phyloP scores from a whole-genome alignment of 495 filamentous ascomycete genomes.

The Aspergillus bridgeri region DNA sequence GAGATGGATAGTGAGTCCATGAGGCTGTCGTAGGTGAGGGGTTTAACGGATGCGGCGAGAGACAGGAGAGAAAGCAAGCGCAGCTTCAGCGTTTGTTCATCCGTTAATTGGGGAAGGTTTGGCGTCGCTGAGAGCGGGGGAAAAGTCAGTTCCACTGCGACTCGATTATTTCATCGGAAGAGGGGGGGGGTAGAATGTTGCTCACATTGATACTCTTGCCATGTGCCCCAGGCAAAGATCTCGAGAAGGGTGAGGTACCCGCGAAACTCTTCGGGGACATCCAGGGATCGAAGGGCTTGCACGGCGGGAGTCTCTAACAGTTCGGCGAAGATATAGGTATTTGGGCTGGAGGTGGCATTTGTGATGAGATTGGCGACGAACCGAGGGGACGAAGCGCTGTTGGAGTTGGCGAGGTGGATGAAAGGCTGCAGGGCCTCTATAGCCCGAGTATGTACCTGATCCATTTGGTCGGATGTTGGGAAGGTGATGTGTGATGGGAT shows the following conservation, averaged over 20 bases:
- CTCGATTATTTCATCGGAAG: too few species aligned
- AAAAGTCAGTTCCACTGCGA: conserved; percentile 9
- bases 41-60: conserved; percentile 58
- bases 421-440: conserved; percentile 87
- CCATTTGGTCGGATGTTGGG: conserved; percentile 55
- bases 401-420: conserved; percentile 77
- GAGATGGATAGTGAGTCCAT: conserved; percentile 63
- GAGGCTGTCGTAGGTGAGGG: conserved; percentile 71
- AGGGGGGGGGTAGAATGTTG: too few species aligned
- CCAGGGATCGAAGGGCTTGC: conserved; percentile 59
- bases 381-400: conserved; percentile 68
- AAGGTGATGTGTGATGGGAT: conserved; percentile 10
- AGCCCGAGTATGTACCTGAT: conserved; percentile 70
- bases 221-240: conserved; percentile 93
- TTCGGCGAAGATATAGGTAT: conserved; percentile 94
- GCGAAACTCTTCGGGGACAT: conserved; percentile 46
- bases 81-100: conserved; percentile 77
- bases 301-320: conserved; percentile 80
- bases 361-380: conserved; percentile 82
- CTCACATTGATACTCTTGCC: conserved; percentile 66
- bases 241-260: conserved; percentile 70
- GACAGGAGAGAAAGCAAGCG: conserved; percentile 85
- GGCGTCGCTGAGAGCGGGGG: conserved; percentile 38
- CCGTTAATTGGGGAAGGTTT: conserved; percentile 67
- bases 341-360: conserved; percentile 80